Evolutionary conservation across 2,329 filamentous ascomycete genomes (phyloP).

Genomic region (Ophiosphaerella korrae): DNA sequence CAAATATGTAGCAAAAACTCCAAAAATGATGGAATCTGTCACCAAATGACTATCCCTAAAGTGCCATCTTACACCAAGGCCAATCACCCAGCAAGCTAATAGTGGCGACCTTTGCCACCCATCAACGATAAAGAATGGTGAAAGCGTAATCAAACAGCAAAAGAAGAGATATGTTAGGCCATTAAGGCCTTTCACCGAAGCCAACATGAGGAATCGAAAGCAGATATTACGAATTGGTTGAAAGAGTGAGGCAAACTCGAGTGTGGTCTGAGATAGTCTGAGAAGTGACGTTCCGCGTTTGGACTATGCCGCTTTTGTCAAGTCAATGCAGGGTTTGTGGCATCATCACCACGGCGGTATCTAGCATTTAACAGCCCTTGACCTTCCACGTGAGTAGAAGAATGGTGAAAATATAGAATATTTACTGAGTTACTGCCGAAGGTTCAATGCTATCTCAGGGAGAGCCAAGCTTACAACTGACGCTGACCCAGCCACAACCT

Average conservation of each 20-base stretch:
- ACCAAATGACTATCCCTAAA: slow-evolving; percentile 24
- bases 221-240: slow-evolving; percentile 7
- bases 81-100: slow-evolving; percentile 26
- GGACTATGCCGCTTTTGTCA: slow-evolving; percentile 28
- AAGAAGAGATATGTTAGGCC: slow-evolving; percentile 15
- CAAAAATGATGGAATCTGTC: slow-evolving; percentile 27
- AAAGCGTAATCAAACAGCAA: slow-evolving; percentile 7
- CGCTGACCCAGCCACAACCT: too few species aligned
- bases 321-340: slow-evolving; percentile 18
- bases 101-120: slow-evolving; percentile 22
- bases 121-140: slow-evolving; percentile 4
- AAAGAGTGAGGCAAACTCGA: neutral
- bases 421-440: too few species aligned
- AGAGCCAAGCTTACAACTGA: too few species aligned
- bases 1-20: slow-evolving; percentile 9
- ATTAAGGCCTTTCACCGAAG: slow-evolving; percentile 8
- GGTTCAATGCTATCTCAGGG: too few species aligned
- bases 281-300: slow-evolving; percentile 1
- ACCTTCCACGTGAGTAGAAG: too few species aligned
- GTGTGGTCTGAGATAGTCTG: neutral
- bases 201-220: slow-evolving; percentile 16
- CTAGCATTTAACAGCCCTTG: too few species aligned
- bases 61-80: slow-evolving; percentile 20
- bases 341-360: too few species aligned
- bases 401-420: too few species aligned